Evolutionary conservation across 1,284 basidiomycete genomes (phyloP).

Genomic region (Cutaneotrichosporon sp.): DNA sequence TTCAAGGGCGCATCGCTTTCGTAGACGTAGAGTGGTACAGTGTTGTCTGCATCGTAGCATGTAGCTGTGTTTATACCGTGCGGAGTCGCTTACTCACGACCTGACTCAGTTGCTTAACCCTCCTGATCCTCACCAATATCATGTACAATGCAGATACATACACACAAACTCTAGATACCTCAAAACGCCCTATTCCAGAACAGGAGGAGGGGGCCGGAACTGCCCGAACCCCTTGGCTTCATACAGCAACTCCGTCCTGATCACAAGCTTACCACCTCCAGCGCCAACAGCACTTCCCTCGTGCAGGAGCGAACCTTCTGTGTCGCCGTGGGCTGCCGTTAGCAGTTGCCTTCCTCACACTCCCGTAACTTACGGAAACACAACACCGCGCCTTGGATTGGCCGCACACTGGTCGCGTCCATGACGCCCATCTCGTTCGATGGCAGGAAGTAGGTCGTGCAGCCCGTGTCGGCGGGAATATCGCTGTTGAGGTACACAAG

Average conservation of each 20-base stretch:
- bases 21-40: slow-evolving; percentile 46
- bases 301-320: slow-evolving; percentile 46
- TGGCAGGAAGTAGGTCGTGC: slow-evolving; percentile 57
- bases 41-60: neutral
- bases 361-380: slow-evolving; percentile 53
- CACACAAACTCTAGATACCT: neutral
- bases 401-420: slow-evolving; percentile 53
- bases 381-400: slow-evolving; percentile 53
- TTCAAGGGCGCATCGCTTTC: slow-evolving; percentile 82
- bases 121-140: too few relatives aligned
- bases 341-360: slow-evolving; percentile 20
- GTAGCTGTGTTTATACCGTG: too few relatives aligned
- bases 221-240: slow-evolving; percentile 48
- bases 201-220: slow-evolving; percentile 36
- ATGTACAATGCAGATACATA: neutral
- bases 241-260: slow-evolving; percentile 48
- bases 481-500: slow-evolving; percentile 56
- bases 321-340: slow-evolving; percentile 44
- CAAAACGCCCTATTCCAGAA: neutral
- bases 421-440: slow-evolving; percentile 49
- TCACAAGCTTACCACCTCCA: slow-evolving; percentile 47
- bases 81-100: too few relatives aligned
- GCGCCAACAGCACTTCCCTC: slow-evolving; percentile 48
- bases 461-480: slow-evolving; percentile 50
- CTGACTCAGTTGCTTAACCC: too few relatives aligned